Evolutionary conservation across 2,329 filamentous ascomycete genomes (phyloP).

Genomic region (Hymenoscyphus fraxineus): DNA sequence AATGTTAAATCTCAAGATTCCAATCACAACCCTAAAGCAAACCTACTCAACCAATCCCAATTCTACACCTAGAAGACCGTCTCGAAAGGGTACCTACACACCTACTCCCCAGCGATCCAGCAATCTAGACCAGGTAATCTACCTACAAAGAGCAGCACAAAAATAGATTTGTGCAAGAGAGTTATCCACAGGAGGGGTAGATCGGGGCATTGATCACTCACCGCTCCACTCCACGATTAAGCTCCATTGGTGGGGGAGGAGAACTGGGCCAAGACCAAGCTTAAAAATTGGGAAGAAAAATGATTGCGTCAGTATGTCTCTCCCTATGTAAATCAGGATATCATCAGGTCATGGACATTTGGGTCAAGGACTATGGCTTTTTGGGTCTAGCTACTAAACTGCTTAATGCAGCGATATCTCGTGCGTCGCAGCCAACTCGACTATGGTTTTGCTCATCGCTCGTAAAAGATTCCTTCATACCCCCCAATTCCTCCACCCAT

Average conservation of each 20-base stretch:
- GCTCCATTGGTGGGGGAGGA: not conserved
- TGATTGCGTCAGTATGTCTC: not conserved
- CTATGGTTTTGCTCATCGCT: slow-evolving; percentile 27
- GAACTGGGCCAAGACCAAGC: not conserved
- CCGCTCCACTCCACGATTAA: no score
- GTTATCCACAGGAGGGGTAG: no score
- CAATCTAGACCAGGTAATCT: no score
- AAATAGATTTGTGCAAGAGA: no score
- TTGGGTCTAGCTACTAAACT: slow-evolving; percentile 33
- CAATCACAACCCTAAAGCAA: no score
- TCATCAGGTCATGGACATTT: not conserved
- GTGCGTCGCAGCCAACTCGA: slow-evolving; percentile 25
- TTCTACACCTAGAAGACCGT: no score
- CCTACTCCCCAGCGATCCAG: no score
- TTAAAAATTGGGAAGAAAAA: not conserved
- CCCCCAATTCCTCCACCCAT: slow-evolving; percentile 17
- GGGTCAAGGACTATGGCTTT: slow-evolving; percentile 27
- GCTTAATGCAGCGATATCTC: slow-evolving; percentile 27
- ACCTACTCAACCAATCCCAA: no score
- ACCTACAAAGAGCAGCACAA: no score
- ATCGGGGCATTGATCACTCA: no score
- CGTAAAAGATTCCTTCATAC: slow-evolving; percentile 20
- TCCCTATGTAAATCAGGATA: not conserved
- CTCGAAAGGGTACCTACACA: no score
- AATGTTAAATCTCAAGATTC: no score